Evolutionary conservation across 2,329 filamentous ascomycete species (phyloP), one percentile per base, ranked within the genome.

Genomic region (Pseudovirgaria hyperparasitica): DNA sequence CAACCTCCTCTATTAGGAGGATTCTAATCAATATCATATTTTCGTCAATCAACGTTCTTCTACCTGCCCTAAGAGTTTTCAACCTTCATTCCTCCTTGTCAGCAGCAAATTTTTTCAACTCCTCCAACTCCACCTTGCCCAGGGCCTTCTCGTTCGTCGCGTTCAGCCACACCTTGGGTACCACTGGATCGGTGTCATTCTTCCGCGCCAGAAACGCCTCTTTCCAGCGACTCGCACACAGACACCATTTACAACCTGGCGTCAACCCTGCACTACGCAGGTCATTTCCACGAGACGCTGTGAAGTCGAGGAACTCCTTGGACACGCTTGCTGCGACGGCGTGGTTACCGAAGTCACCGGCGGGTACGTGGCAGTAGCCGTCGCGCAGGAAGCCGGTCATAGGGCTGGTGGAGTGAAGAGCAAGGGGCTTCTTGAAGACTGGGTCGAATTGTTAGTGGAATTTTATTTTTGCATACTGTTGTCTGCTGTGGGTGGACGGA

Each of bases 241-340:
- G 49, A 46, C 72, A 76, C 69, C 72, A 76, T 45, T 67, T 70
- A 40, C 70, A 73, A 6, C 71, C 70, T 9, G 55, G 63, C 12
- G 57, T 66, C 29, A 76, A 57, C 3, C 70, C 70, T 12, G 60
- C 58, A 5, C 47, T 40, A 14, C 68, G 60, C 18, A 76, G 54
- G 40, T 76, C 66, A 41, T 76, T 76, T 20, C 70, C 72, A 19
- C 61, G 59, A 4, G 58, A 55, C 11, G 70, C 68, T 17, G 62
- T 62, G 54, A 69, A 76, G 42, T 74, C 67, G 18, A 76, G 65
- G 46, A 76, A 76, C 38, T 70, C 64, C 32, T 71, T 60, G 6
- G 66, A 70, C 2, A 76, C 54, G 16, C 69, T 60, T 27, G 48
- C 57, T n/a, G 70, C 71, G 14, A 76, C 55, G 15, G 64, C 62